phyloP scores from a whole-genome alignment of 768 basidiomycete species.

The Lactarius akahatsu region DNA sequence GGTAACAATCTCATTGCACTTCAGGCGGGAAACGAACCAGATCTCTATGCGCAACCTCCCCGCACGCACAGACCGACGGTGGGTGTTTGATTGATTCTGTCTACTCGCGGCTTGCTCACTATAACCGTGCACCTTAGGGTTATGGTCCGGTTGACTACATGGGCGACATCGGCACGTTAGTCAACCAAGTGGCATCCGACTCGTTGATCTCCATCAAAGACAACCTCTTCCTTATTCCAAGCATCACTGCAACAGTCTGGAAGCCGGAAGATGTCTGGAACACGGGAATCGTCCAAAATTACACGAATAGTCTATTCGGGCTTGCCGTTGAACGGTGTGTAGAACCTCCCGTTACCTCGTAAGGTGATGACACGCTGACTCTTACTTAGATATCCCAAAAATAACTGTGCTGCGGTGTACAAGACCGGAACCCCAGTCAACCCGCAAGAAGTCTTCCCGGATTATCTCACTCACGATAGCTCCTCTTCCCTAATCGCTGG shows the following conservation, averaged over 20 bases:
- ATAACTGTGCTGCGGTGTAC: slow-evolving; percentile 60
- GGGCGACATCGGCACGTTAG: slow-evolving; percentile 34
- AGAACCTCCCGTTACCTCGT: not conserved
- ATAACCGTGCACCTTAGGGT: slow-evolving; percentile 6
- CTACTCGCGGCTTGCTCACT: not conserved
- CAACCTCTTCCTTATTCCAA: slow-evolving; percentile 23
- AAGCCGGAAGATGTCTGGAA: slow-evolving; percentile 21
- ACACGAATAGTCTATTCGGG: slow-evolving; percentile 17
- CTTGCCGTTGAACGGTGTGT: slow-evolving; percentile 26
- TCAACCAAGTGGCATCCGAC: slow-evolving; percentile 20
- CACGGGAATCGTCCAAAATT: slow-evolving; percentile 23
- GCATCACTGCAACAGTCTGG: slow-evolving; percentile 26
- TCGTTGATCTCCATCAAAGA: slow-evolving; percentile 2
- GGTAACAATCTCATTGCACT: slow-evolving; percentile 66
- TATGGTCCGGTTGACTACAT: slow-evolving; percentile 33
- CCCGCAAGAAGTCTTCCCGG: slow-evolving; percentile 49
- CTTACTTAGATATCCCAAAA: slow-evolving; percentile 49
- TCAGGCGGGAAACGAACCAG: slow-evolving; percentile 77
- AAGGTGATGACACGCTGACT: slow-evolving; percentile 14
- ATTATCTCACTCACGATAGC: slow-evolving; percentile 60
- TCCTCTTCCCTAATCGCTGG: slow-evolving; percentile 48
- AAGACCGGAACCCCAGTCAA: slow-evolving; percentile 41
- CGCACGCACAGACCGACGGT: slow-evolving; percentile 20
- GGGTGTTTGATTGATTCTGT: slow-evolving; percentile 10
- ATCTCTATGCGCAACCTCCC: slow-evolving; percentile 52